A percentile compares a stretch with the other conserved stretches of the same genome.
These are phyloP conservation scores for Meyerozyma guilliermondii DNA, from an alignment of 1,139 yeast species.

Conservation along the genomic window DNA sequence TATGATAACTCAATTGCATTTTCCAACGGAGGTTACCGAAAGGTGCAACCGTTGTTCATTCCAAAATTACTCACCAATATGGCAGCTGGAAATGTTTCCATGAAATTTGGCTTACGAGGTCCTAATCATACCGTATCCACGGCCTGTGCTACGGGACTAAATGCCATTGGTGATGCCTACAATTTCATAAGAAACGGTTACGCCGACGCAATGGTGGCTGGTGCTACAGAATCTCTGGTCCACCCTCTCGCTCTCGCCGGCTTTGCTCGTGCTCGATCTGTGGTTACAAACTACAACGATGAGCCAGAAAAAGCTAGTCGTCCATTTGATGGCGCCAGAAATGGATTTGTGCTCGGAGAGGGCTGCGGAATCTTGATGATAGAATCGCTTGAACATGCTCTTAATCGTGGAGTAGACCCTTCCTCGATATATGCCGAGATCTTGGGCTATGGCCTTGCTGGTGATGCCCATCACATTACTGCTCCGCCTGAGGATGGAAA, in stretches of 20 bases:
- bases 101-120: constrained; percentile 69
- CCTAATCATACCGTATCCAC: constrained; percentile 88
- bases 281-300: constrained; percentile 60
- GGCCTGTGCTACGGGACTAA: constrained; percentile 96
- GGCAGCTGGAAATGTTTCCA: constrained; percentile 93
- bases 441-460: constrained; percentile 82
- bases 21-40: constrained; percentile 53
- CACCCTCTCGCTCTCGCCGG: constrained; percentile 90
- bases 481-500: constrained; percentile 80
- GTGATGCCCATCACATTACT: constrained; percentile 91
- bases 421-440: constrained; percentile 73
- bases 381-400: constrained; percentile 76
- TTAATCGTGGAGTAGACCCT: constrained; percentile 46
- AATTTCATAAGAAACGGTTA: constrained; percentile 75
- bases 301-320: constrained; percentile 66
- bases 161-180: constrained; percentile 89
- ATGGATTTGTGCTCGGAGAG: constrained; percentile 91
- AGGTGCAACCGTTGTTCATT: constrained; percentile 79
- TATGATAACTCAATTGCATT: constrained; percentile 56
- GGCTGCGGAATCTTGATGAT: constrained; percentile 81
- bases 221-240: constrained; percentile 84
- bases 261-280: constrained; percentile 83
- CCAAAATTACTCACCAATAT: constrained; percentile 83
- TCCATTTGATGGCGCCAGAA: constrained; percentile 77
- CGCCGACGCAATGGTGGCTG: constrained; percentile 86